Percentiles rank a stretch among this genome's conserved stretches.
Conservation (phyloP, 2,329 filamentous ascomycete species). For the Arthroderma sp. region DNA sequence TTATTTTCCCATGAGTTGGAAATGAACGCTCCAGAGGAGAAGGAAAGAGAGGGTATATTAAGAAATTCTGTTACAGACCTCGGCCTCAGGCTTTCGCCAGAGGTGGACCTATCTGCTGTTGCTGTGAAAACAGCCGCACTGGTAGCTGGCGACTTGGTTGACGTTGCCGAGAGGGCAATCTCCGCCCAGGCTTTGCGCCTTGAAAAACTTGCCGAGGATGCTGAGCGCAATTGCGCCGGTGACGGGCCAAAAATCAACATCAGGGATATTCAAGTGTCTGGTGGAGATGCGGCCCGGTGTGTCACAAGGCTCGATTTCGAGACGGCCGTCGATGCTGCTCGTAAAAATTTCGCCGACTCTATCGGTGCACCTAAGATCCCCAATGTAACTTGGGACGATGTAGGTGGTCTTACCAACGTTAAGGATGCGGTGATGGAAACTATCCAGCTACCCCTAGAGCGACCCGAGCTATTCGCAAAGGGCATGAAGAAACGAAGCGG, state of each 20-base stretch:
- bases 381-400: slow-evolving; percentile 99
- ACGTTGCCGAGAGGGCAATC: slow-evolving; percentile 81
- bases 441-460: slow-evolving; percentile 97
- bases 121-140: slow-evolving; percentile 92
- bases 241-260: slow-evolving; percentile 43
- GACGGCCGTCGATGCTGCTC: slow-evolving; percentile 80
- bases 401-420: slow-evolving; percentile 93
- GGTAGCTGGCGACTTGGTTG: slow-evolving; percentile 84
- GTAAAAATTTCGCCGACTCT: slow-evolving; percentile 95
- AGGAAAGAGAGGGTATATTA: slow-evolving; percentile 78
- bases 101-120: slow-evolving; percentile 71
- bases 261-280: slow-evolving; percentile 76
- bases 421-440: slow-evolving; percentile 99
- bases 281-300: slow-evolving; percentile 64
- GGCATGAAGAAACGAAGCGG: slow-evolving; percentile 93
- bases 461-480: slow-evolving; percentile 99
- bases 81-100: slow-evolving; percentile 62
- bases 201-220: slow-evolving; percentile 48
- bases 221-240: slow-evolving; percentile 7
- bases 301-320: slow-evolving; percentile 79
- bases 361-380: slow-evolving; percentile 97
- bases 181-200: slow-evolving; percentile 65
- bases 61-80: slow-evolving; percentile 63
- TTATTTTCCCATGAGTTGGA: slow-evolving; percentile 94
- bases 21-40: slow-evolving; percentile 83